Conservation (phyloP, 176 grass and related monocot species). For the Puya raimondii region DNA sequence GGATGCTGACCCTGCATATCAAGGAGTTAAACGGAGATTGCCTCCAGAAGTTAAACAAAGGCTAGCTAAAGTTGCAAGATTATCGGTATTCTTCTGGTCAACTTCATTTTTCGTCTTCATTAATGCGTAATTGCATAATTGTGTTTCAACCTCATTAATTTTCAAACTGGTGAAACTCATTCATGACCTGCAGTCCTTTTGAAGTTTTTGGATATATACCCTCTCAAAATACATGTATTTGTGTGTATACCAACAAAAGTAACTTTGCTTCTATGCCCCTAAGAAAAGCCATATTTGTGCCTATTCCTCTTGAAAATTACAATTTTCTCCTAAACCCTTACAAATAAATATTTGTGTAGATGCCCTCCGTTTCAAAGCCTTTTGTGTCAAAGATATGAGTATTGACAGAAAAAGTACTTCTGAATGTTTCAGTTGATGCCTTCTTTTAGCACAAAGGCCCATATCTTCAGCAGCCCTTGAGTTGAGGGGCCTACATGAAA, state of each 20-base stretch:
- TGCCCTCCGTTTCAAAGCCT: not conserved
- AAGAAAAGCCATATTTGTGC: no score
- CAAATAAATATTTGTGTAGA: not conserved
- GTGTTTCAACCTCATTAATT: not conserved
- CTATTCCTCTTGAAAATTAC: no score
- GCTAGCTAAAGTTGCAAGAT: slow-evolving; percentile 95
- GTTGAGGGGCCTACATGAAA: no score
- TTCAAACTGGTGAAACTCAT: not conserved
- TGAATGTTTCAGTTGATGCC: no score
- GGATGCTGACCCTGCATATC: slow-evolving; percentile 62
- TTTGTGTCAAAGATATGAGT: not conserved
- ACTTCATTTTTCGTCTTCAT: slow-evolving; percentile 12
- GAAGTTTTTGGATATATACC: no score
- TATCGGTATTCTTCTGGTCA: slow-evolving; percentile 63
- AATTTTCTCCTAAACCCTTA: not conserved
- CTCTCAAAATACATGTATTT: no score
- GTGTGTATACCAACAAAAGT: no score
- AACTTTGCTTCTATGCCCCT: no score
- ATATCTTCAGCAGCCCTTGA: no score
- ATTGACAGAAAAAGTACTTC: no score
- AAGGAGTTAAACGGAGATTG: slow-evolving; percentile 78
- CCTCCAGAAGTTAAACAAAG: slow-evolving; percentile 88
- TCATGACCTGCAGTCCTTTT: not conserved
- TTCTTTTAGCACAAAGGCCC: no score
- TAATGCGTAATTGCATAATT: not conserved